phyloP scores from a whole-genome alignment of 768 basidiomycete genomes.

The Crucibulum laeve region DNA sequence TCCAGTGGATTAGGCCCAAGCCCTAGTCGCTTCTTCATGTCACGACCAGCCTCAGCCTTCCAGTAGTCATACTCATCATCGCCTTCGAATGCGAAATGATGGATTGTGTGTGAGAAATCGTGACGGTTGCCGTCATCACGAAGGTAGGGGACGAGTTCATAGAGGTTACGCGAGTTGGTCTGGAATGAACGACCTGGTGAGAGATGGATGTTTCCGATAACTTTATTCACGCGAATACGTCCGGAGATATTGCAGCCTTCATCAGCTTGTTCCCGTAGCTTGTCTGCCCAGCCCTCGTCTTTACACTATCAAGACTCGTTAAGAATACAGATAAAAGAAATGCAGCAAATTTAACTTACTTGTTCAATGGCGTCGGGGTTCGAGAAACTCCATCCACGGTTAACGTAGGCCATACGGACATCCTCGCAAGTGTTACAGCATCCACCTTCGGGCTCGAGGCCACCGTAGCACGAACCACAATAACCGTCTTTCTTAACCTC shows the following conservation, averaged over 20 bases:
- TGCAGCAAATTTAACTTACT: slow-evolving; percentile 37
- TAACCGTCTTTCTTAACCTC: slow-evolving; percentile 57
- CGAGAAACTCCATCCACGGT: slow-evolving; percentile 92
- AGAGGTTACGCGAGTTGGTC: slow-evolving; percentile 67
- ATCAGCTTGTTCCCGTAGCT: slow-evolving; percentile 83
- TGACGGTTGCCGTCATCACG: slow-evolving; percentile 84
- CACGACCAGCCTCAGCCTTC: slow-evolving; percentile 56
- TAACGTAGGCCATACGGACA: slow-evolving; percentile 84
- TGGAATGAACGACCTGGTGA: slow-evolving; percentile 97
- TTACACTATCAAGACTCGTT: slow-evolving; percentile 59
- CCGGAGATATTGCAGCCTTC: slow-evolving; percentile 96
- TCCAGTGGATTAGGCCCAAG: slow-evolving; percentile 78
- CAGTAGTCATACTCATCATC: slow-evolving; percentile 77
- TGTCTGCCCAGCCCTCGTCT: slow-evolving; percentile 92
- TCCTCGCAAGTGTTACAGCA: slow-evolving; percentile 98
- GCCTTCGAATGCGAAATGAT: slow-evolving; percentile 76
- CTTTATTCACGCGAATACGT: slow-evolving; percentile 92
- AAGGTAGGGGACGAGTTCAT: slow-evolving; percentile 93
- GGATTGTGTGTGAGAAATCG: slow-evolving; percentile 88
- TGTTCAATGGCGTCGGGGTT: slow-evolving; percentile 92
- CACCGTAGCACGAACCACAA: slow-evolving; percentile 97
- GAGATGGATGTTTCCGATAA: slow-evolving; percentile 92
- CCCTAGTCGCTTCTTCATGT: slow-evolving; percentile 70
- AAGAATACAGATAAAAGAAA: background rate
- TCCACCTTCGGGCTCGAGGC: slow-evolving; percentile 63